These are phyloP conservation scores for Elongisporangium undulatum DNA, from an alignment of 352 stramenopile genomes.

Conservation along the genomic window DNA sequence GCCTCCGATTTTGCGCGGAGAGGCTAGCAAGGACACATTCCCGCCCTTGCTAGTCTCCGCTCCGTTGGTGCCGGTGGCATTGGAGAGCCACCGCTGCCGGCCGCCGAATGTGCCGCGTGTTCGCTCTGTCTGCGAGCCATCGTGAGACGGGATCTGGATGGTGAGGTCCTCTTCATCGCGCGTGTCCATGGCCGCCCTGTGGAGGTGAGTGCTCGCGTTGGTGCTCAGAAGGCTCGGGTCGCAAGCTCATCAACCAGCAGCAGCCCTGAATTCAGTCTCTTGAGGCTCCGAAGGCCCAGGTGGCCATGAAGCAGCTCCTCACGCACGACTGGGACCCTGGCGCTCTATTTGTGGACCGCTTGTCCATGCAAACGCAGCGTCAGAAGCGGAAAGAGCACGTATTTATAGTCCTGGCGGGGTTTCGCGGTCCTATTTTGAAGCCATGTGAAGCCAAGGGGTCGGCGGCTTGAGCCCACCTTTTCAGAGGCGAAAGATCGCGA, in stretches of 20 bases:
- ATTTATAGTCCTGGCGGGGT: not conserved
- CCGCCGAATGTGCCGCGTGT: slow-evolving; percentile 64
- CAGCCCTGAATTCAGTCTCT: not conserved
- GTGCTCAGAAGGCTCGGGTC: not conserved
- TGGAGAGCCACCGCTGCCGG: slow-evolving; percentile 67
- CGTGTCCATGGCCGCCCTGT: slow-evolving; percentile 22
- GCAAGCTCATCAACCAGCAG: not conserved
- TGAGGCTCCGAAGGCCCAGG: not conserved
- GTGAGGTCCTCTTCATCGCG: slow-evolving; percentile 64
- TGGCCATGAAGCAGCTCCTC: not conserved
- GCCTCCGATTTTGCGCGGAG: slow-evolving; percentile 26
- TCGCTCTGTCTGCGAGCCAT: slow-evolving; percentile 71
- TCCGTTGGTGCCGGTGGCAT: slow-evolving; percentile 9
- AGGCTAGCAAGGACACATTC: slow-evolving; percentile 35
- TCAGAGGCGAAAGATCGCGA: not conserved
- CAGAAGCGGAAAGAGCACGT: not conserved
- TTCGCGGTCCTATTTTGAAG: not conserved
- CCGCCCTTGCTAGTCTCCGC: slow-evolving; percentile 29
- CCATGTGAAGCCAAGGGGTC: not conserved
- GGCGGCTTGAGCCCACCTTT: not conserved
- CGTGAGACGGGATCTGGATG: slow-evolving; percentile 62
- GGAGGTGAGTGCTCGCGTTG: not conserved
- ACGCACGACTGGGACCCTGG: not conserved
- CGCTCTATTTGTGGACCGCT: not conserved
- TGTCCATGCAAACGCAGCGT: not conserved